phyloP scores from a whole-genome alignment of 2,329 filamentous ascomycete genomes.

The Verticillium dahliae region DNA sequence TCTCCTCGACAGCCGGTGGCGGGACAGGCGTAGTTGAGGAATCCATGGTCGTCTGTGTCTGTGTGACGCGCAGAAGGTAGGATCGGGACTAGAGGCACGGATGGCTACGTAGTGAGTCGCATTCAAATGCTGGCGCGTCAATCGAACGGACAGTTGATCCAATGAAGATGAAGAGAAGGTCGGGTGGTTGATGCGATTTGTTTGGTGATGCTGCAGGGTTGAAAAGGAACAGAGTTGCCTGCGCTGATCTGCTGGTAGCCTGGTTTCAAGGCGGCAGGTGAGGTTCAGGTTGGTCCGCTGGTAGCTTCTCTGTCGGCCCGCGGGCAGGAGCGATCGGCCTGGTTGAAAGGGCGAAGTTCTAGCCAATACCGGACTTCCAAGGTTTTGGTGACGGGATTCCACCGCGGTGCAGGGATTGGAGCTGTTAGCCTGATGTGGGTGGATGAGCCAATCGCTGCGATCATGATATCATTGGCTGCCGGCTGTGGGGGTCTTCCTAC shows the following conservation, averaged over 20 bases:
- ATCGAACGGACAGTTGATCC: not conserved
- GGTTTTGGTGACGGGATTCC: constrained; percentile 9
- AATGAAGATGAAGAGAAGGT: not conserved
- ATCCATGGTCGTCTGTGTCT: not conserved
- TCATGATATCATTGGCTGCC: constrained; percentile 6
- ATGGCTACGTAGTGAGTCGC: not conserved
- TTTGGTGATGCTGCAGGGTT: not conserved
- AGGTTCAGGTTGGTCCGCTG: not conserved
- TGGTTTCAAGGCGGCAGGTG: not conserved
- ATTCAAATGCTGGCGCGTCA: not conserved
- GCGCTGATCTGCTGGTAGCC: not conserved
- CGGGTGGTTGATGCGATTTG: not conserved
- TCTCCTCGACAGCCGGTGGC: not conserved
- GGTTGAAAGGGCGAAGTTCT: not conserved
- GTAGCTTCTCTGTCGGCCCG: not conserved
- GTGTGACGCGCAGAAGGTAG: not conserved
- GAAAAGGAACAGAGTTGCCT: not conserved
- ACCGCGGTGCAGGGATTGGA: constrained; percentile 8
- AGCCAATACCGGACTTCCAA: constrained; percentile 4
- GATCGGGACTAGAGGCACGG: not conserved
- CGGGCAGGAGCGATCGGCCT: not conserved
- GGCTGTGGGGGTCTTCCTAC: not conserved
- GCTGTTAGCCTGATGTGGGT: constrained; percentile 4
- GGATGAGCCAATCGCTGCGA: constrained; percentile 2
- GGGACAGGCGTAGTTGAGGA: not conserved